Base-by-base conservation (phyloP, 1,284 basidiomycete genomes). In the Termitomyces sp. region DNA sequence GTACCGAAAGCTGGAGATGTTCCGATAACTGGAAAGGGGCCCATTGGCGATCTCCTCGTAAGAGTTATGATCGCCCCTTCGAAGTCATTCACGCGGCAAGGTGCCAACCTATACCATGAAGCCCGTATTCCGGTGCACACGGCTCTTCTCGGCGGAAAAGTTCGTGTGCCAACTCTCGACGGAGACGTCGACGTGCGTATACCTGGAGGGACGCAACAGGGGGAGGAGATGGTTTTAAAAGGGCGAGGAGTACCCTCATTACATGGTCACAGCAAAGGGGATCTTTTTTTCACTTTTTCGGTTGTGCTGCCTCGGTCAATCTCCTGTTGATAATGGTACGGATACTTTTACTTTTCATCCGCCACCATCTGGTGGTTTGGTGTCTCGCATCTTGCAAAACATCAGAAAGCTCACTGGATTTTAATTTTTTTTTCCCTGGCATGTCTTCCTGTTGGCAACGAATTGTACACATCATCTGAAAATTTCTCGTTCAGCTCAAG, bases 101-200 rank as follows among this genome's bases (percentile, higher is more conserved):
- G 97, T 33, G 78, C 83, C 49, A 94, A 97, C 70, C 74, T 99
- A 30, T 92, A 96, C 72, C 91, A 95, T 69, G 86, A 93, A 60
- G 91, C 91, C 38, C 85, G 86, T 52, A 91, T 99, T 60, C 96
- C 97, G 16, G 79, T 99, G 63, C 92, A 99, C 66, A 84, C 81
- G 5, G 97, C 97, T 7, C 74, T 99, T 43, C 79, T 99, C 21
- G 96, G 96, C 46, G 97, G 97, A 40, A 83, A 84, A 62, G 90
- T 95, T 42, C 84, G 93, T 37, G 91, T 99, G 45, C 95, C 95
- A 21, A 99, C 97, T 21, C 76, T 99, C 26, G 95, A 99, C 60
- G 93, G 95, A 39, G 92, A 97, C 50, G 94, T 98, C 8, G 94
- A 98, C 57, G 92, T 99, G 46, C 88, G 92, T 56, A 84, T 99